These are phyloP conservation scores for Hevea brasiliensis DNA, from an alignment of 345 rosid genomes.

Conservation along the genomic window DNA sequence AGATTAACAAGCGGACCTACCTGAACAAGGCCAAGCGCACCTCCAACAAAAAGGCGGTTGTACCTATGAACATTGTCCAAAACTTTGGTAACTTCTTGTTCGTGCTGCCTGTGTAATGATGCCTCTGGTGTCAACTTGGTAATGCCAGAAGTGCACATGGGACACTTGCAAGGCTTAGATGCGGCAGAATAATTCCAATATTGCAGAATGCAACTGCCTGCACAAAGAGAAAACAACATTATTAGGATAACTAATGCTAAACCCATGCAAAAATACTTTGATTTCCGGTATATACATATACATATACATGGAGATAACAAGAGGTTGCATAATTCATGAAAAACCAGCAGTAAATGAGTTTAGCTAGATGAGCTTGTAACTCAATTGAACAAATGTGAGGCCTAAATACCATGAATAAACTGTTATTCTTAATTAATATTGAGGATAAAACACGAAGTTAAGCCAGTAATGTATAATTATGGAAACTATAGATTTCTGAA, in stretches of 20 bases:
- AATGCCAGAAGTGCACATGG: slow-evolving; percentile 69
- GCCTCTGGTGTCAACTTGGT: slow-evolving; percentile 57
- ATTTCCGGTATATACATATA: background rate
- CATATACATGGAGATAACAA: background rate
- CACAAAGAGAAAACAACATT: slow-evolving; percentile 11
- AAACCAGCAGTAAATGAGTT: background rate
- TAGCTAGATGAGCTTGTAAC: background rate
- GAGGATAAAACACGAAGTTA: background rate
- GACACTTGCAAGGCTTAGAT: slow-evolving; percentile 83
- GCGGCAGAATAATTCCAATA: slow-evolving; percentile 81
- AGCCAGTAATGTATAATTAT: background rate
- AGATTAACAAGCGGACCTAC: slow-evolving; percentile 27
- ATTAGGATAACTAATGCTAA: no score
- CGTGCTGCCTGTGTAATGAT: slow-evolving; percentile 41
- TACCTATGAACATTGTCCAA: slow-evolving; percentile 59
- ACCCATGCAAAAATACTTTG: background rate
- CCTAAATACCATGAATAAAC: background rate
- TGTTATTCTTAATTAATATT: no score
- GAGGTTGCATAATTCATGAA: background rate
- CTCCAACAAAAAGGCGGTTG: slow-evolving; percentile 75
- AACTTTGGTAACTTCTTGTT: slow-evolving; percentile 55
- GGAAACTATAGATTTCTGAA: background rate
- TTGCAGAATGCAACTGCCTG: slow-evolving; percentile 82
- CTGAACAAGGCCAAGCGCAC: slow-evolving; percentile 60
- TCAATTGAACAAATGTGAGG: background rate